These are phyloP conservation scores for Ochromonas danica DNA, from an alignment of 108 stramenopile species.

Conservation along the genomic window DNA sequence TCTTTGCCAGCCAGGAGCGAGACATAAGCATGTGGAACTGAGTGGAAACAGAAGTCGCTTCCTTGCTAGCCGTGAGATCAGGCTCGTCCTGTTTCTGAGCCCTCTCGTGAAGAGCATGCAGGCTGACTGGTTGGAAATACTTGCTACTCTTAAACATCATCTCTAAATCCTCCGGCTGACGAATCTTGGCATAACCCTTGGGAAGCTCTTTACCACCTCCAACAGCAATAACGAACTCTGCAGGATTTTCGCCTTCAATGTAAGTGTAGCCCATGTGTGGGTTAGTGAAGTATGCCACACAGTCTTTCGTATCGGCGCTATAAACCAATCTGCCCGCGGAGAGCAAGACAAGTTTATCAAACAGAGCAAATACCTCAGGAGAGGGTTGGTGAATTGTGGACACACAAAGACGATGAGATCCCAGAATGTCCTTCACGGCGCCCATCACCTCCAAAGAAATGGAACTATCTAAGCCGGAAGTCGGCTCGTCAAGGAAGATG, in stretches of 20 bases:
- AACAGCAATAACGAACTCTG: constrained; percentile 41
- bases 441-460: constrained; percentile 29
- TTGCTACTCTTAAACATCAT: not conserved
- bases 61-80: too few relatives aligned
- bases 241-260: constrained; percentile 34
- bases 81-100: too few relatives aligned
- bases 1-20: constrained; percentile 34
- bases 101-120: too few relatives aligned
- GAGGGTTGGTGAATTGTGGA: constrained; percentile 34
- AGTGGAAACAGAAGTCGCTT: not conserved
- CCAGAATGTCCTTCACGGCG: constrained; percentile 18
- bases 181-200: not conserved
- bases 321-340: constrained; percentile 31
- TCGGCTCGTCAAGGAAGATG: constrained; percentile 60
- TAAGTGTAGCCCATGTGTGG: constrained; percentile 2
- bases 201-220: constrained; percentile 29
- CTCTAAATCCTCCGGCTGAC: not conserved
- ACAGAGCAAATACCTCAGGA: constrained; percentile 30
- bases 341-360: constrained; percentile 34
- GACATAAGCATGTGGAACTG: constrained; percentile 33
- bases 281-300: constrained; percentile 27
- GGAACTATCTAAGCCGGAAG: constrained; percentile 51
- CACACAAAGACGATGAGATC: not conserved
- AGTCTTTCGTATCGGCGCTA: not conserved
- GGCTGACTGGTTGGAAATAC: not conserved